phyloP scores from a whole-genome alignment of 2,329 filamentous ascomycete species.

The Rhytidhysteron rufulum region DNA sequence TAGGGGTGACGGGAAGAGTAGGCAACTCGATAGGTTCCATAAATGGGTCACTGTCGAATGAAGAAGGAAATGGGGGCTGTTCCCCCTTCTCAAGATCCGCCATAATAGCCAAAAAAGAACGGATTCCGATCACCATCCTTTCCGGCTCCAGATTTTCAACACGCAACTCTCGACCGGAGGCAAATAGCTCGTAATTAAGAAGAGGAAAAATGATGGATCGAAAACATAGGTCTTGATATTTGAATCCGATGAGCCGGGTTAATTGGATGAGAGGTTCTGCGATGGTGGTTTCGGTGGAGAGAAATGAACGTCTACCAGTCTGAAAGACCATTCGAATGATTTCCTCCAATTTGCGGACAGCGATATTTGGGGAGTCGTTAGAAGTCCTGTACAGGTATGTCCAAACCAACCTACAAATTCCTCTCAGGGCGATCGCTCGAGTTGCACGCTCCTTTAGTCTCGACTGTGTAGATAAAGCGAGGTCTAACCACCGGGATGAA shows the following conservation, averaged over 20 bases:
- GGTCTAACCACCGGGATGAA: slow-evolving; percentile 77
- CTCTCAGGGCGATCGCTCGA: slow-evolving; percentile 77
- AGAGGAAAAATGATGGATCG: slow-evolving; percentile 89
- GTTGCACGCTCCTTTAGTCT: slow-evolving; percentile 80
- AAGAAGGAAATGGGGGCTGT: slow-evolving; percentile 78
- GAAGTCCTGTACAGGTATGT: slow-evolving; percentile 81
- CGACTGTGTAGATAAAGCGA: slow-evolving; percentile 72
- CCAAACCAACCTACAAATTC: slow-evolving; percentile 87
- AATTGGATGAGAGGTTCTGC: slow-evolving; percentile 90
- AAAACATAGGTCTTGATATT: slow-evolving; percentile 91
- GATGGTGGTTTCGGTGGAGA: slow-evolving; percentile 78
- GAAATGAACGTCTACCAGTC: slow-evolving; percentile 71
- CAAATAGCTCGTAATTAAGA: slow-evolving; percentile 87
- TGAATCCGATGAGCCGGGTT: slow-evolving; percentile 90
- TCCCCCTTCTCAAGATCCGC: slow-evolving; percentile 84
- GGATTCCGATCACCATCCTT: slow-evolving; percentile 93
- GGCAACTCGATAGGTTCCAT: slow-evolving; percentile 35
- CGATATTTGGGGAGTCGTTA: slow-evolving; percentile 64
- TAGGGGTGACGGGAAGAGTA: slow-evolving; percentile 29
- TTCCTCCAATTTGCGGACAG: slow-evolving; percentile 80
- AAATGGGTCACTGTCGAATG: slow-evolving; percentile 49
- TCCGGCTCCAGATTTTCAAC: slow-evolving; percentile 95
- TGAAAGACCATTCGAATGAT: slow-evolving; percentile 82
- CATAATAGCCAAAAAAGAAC: slow-evolving; percentile 90
- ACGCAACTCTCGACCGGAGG: slow-evolving; percentile 69